Evolutionary conservation across 2,329 filamentous ascomycete genomes (phyloP).

Genomic region (Ophiocordyceps australis): DNA sequence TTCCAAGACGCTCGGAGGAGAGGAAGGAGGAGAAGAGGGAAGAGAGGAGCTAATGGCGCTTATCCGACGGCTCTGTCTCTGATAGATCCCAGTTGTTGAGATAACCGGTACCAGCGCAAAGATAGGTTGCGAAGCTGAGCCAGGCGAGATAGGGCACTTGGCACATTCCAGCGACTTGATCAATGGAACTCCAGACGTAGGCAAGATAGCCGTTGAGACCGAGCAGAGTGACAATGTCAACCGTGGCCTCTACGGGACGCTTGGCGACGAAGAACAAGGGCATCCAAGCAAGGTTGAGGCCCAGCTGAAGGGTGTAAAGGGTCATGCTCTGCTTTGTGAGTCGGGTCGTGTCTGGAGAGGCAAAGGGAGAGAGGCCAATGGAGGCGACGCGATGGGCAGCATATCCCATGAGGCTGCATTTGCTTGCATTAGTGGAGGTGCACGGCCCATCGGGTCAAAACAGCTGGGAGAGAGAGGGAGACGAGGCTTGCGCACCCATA

Average conservation of each 20-base stretch:
- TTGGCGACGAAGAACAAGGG: slow-evolving; percentile 77
- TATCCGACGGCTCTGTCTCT: no score
- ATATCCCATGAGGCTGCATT: slow-evolving; percentile 93
- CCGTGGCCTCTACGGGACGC: slow-evolving; percentile 54
- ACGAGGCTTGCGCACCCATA: slow-evolving; percentile 41
- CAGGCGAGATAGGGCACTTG: slow-evolving; percentile 72
- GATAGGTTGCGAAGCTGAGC: slow-evolving; percentile 75
- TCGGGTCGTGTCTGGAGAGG: slow-evolving; percentile 31
- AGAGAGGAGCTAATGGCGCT: no score
- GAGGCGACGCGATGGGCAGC: slow-evolving; percentile 63
- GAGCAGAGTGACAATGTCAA: slow-evolving; percentile 55
- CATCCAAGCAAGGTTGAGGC: slow-evolving; percentile 77
- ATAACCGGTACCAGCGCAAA: slow-evolving; percentile 51
- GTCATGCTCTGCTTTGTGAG: slow-evolving; percentile 52
- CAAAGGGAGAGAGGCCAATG: slow-evolving; percentile 38
- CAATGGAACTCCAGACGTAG: slow-evolving; percentile 59
- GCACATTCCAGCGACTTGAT: slow-evolving; percentile 52
- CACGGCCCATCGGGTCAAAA: no score
- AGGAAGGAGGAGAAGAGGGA: no score
- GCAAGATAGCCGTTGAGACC: slow-evolving; percentile 58
- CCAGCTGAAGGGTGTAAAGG: slow-evolving; percentile 74
- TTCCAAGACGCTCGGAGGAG: no score
- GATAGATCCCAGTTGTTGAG: slow-evolving; percentile 50
- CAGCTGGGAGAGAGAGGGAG: no score
- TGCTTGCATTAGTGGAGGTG: slow-evolving; percentile 11